Evolutionary conservation across 2,329 filamentous ascomycete genomes (phyloP), one percentile per base, ranked within the genome.

Genomic region (Helotiales sp.): DNA sequence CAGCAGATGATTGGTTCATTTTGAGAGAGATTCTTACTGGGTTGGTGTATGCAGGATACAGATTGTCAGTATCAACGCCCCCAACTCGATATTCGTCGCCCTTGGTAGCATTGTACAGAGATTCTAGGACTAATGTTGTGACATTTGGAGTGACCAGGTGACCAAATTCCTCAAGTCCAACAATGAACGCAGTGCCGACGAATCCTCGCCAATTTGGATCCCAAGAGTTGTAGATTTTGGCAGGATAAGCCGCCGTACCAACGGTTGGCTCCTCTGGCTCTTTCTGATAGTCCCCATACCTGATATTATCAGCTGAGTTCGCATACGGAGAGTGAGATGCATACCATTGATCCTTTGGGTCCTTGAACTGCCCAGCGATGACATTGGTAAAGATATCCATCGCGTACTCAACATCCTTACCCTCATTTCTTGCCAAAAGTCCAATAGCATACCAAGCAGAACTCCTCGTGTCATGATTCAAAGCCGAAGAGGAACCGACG

Each of bases 131-230:
- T 17, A 72, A 47, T 11, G 73, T 62, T 17, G 80, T 76, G 0
- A 81, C 72, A 8, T 79, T 73, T 7, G 76, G 67, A 0, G 80
- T 78, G 6, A 85, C 74, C 0, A 89, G 78, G 65, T 83, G 74
- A 0, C 80, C 75, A 62, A 86, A 89, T 69, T 89, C 87, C 73
- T 89, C 87, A 24, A 88, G 79, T 28, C 83, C 83, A 47, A 89
- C 78, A 28, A 89, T 83, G 15, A 89, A 81, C 0, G 85, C 83
- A 0, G 86, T 88, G 13, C 86, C 86, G 37, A 89, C 81, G 65
- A 90, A 89, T 0, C 87, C 87, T 59, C 87, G 80, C 87, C 87
- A 89, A 68, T 90, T 89, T 1, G 87, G 86, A 70, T 89, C 87
- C 84, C 86, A 89, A 0, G 83, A 82, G 64, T 83, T 81, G 73